Base-by-base conservation (phyloP, 257 asterid genomes). In the Primulina tabacum region DNA sequence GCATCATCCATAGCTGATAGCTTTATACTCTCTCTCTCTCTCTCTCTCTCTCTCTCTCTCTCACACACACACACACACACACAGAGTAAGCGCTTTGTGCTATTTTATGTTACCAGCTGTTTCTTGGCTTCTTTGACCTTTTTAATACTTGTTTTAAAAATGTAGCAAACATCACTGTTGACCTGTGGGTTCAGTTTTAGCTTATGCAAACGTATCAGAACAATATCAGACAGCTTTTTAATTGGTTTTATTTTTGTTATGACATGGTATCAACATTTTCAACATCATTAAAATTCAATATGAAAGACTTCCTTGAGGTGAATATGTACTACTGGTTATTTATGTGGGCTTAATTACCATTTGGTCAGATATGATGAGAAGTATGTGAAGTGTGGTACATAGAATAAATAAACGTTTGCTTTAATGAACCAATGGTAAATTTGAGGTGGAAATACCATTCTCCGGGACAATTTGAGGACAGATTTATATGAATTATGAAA, bases 241-340 rank as follows among this genome's bases (percentile, higher is more conserved):
- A 47, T 43, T 12, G 73, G 73, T 28, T 70, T 68, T 66, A 28
- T 63, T 26, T 74, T 53, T 74, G 62, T 58, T 60, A 16, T 53
- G 76, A 60, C 71, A 60, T 60, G 73, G 65, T 62, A 60, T 62
- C 63, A 34, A 58, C 58, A 65, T 50, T 62, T 53, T 62, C 63
- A 28, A 58, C 50, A 62, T 50, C 21, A 63, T 69, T 38, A 33
- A 40, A 67, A 47, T 62, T 73, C 40, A 11, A 38, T 58, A 33
- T 40, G 65, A 66, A 50, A 12, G 24, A 58, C 50, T 50, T 66
- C 32, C 40, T 60, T 38, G n/a, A 8, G 56, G 28, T n/a, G 16
- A 29, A 35, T 26, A 66, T 26, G 67, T 67, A 52, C 18, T 67
- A 52, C 18, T 18, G 60, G 24, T 66, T 2, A 10, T 67, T 35